Conservation (phyloP, 2,329 filamentous ascomycete genomes). For the Aspergillus quadricinctus region DNA sequence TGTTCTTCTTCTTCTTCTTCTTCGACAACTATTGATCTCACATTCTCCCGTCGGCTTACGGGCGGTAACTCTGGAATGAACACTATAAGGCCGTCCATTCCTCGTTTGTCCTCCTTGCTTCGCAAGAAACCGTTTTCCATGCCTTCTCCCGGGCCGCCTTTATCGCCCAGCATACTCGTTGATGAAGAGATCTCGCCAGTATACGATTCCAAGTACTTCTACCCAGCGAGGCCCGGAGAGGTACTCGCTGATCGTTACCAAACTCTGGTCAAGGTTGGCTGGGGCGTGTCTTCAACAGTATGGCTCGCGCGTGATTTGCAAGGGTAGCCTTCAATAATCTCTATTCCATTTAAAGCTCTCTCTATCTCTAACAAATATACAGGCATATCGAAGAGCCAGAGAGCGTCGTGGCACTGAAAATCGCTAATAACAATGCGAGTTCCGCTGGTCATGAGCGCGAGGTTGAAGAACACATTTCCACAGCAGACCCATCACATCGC, state of each 20-base stretch:
- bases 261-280: constrained; percentile 40
- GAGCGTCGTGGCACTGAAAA: constrained; percentile 25
- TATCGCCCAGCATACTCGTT: constrained; percentile 21
- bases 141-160: constrained; percentile 19
- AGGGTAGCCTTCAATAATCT: constrained; percentile 5
- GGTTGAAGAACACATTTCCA: constrained; percentile 31
- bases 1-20: constrained; percentile 7
- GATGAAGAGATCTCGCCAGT: constrained; percentile 39
- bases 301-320: constrained; percentile 41
- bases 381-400: constrained; percentile 24
- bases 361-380: constrained; percentile 20
- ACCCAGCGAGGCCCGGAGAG: constrained; percentile 38
- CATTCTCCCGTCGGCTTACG: constrained; percentile 11
- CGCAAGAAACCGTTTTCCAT: constrained; percentile 24
- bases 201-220: constrained; percentile 36
- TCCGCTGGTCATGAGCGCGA: constrained; percentile 25
- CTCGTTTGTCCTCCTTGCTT: constrained; percentile 17
- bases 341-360: not conserved
- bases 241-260: constrained; percentile 36
- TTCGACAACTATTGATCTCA: constrained; percentile 13
- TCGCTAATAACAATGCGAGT: constrained; percentile 22
- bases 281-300: constrained; percentile 40
- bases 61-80: constrained; percentile 19
- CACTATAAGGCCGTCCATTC: constrained; percentile 12
- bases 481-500: constrained; percentile 28